Percentiles rank a stretch among this genome's conserved stretches.
Conservation (phyloP, 139 green algal species). For the Coelastrella sp. region DNA sequence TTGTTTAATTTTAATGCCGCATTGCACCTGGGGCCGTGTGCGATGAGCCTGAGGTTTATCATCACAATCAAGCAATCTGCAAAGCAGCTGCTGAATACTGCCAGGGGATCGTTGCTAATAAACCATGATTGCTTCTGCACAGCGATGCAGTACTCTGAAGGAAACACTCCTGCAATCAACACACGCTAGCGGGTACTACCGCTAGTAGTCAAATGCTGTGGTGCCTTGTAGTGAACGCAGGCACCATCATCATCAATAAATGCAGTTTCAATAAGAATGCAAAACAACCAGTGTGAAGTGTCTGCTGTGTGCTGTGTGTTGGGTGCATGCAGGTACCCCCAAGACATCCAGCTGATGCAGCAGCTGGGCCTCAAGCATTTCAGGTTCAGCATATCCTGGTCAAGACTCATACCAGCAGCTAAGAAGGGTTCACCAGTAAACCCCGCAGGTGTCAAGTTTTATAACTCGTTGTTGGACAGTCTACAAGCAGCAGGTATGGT, state of each 20-base stretch:
- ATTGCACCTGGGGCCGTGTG: no score
- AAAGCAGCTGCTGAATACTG: neutral
- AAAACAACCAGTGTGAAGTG: no score
- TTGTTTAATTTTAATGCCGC: no score
- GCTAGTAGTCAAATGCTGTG: no score
- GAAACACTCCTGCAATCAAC: no score
- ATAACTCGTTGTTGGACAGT: conserved; percentile 43
- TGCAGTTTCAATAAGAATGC: neutral
- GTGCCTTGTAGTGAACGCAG: no score
- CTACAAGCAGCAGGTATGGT: conserved; percentile 28
- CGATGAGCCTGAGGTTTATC: no score
- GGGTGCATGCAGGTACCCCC: conserved; percentile 6
- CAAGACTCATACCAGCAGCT: conserved; percentile 56
- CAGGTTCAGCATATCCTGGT: conserved; percentile 65
- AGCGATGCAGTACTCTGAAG: no score
- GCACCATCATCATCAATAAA: neutral
- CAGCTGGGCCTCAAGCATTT: conserved; percentile 64
- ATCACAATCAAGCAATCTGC: neutral
- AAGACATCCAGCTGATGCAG: conserved; percentile 62
- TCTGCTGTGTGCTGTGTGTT: neutral
- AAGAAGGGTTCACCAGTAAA: conserved; percentile 44
- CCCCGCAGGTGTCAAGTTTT: conserved; percentile 44
- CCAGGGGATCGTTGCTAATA: no score
- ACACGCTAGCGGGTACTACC: no score
- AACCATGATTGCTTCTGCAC: no score